Evolutionary conservation across 257 asterid genomes (phyloP).

Genomic region (Paulownia fortunei): DNA sequence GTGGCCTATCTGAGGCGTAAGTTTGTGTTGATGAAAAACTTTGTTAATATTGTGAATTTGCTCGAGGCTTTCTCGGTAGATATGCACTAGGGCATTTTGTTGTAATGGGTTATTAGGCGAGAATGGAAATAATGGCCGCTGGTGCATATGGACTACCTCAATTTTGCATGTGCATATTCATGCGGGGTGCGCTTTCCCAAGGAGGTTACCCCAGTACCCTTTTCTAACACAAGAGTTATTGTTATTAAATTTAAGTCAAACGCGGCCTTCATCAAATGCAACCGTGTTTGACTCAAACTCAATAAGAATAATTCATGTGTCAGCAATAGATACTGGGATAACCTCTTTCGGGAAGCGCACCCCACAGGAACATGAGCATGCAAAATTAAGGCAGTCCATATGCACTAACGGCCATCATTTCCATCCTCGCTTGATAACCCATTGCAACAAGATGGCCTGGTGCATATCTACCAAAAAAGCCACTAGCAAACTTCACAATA

Average conservation of each 20-base stretch:
- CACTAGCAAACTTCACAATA: constrained; percentile 61
- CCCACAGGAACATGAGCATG: constrained; percentile 83
- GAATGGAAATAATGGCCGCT: constrained; percentile 87
- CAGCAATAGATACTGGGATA: constrained; percentile 85
- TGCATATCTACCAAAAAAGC: constrained; percentile 80
- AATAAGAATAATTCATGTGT: constrained; percentile 65
- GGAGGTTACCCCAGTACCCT: no score
- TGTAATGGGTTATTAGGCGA: constrained; percentile 68
- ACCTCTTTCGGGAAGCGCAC: constrained; percentile 67
- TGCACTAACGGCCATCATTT: constrained; percentile 87
- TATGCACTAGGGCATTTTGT: constrained; percentile 75
- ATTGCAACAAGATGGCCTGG: constrained; percentile 64
- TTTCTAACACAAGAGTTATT: no score
- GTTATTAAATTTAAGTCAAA: no score
- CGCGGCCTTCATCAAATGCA: constrained; percentile 48
- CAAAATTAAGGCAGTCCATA: constrained; percentile 89
- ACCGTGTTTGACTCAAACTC: constrained; percentile 76
- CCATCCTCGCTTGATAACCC: constrained; percentile 79
- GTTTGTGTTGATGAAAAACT: constrained; percentile 85
- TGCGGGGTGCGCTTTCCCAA: constrained; percentile 84
- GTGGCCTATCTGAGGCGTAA: constrained; percentile 63
- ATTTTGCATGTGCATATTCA: constrained; percentile 72
- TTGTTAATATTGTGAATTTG: constrained; percentile 73
- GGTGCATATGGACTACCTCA: constrained; percentile 93
- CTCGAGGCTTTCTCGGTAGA: constrained; percentile 71